A percentile compares a stretch with the other conserved stretches of the same genome.
These are phyloP conservation scores for Eragrostis curvula DNA, from an alignment of 176 grass and related monocot species.

Conservation along the genomic window DNA sequence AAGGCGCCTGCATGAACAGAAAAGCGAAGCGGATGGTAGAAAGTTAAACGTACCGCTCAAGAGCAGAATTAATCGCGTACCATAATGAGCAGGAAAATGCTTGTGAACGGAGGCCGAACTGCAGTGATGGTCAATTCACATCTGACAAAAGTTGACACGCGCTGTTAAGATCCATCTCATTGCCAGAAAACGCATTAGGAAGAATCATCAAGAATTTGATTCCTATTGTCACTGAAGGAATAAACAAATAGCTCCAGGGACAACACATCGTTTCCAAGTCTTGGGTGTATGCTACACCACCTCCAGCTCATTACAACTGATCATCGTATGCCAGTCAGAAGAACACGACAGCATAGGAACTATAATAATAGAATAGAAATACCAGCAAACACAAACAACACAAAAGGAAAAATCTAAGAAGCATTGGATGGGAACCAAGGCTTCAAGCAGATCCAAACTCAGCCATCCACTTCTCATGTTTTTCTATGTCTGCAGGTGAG, in stretches of 20 bases:
- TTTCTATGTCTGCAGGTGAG: conserved; percentile 75
- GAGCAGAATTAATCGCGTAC: neutral
- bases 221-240: conserved; percentile 14
- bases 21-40: neutral
- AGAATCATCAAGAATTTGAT: neutral
- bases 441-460: conserved; percentile 83
- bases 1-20: neutral
- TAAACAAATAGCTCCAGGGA: neutral
- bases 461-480: conserved; percentile 94
- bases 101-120: neutral
- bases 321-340: neutral
- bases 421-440: neutral
- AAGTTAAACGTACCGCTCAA: neutral
- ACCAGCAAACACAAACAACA: neutral
- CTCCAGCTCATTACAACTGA: neutral
- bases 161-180: neutral
- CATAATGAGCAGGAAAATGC: neutral
- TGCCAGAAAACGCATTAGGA: neutral
- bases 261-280: neutral
- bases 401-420: neutral
- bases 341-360: neutral
- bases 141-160: neutral
- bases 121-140: neutral
- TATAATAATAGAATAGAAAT: neutral
- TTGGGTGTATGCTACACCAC: neutral